Evolutionary conservation across 2,329 filamentous ascomycete species (phyloP).

Genomic region (Colletotrichum ledebouriae): DNA sequence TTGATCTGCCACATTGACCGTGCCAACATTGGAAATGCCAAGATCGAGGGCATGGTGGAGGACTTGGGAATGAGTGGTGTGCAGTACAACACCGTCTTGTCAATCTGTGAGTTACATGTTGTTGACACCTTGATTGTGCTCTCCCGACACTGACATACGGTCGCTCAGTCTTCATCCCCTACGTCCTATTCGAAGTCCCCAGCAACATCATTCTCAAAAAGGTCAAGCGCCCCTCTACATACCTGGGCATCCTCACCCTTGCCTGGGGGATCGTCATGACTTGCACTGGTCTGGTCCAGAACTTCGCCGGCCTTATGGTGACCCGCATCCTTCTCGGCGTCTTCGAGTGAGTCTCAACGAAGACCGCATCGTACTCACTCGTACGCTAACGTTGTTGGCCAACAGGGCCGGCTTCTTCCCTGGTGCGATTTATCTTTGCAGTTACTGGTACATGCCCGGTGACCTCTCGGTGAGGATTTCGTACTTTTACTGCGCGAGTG

Average conservation of each 20-base stretch:
- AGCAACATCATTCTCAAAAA: constrained; percentile 76
- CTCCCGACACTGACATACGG: not conserved
- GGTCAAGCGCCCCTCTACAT: constrained; percentile 71
- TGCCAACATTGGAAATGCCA: constrained; percentile 66
- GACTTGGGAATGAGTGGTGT: constrained; percentile 64
- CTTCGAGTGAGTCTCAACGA: constrained; percentile 55
- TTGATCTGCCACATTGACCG: constrained; percentile 70
- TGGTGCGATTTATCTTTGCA: constrained; percentile 64
- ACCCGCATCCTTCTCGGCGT: constrained; percentile 64
- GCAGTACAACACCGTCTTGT: constrained; percentile 65
- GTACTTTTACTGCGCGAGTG: constrained; percentile 79
- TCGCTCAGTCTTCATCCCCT: constrained; percentile 71
- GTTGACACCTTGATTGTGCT: constrained; percentile 54
- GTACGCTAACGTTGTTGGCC: no score
- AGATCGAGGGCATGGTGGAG: constrained; percentile 56
- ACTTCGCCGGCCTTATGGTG: constrained; percentile 45
- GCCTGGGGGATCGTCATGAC: constrained; percentile 50
- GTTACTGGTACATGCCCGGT: constrained; percentile 65
- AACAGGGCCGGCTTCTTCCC: constrained; percentile 64
- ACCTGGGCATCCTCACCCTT: constrained; percentile 75
- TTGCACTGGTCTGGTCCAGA: constrained; percentile 46
- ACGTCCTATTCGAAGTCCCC: constrained; percentile 73
- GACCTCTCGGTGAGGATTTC: constrained; percentile 59
- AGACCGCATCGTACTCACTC: not conserved
- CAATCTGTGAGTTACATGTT: constrained; percentile 71